Conservation (phyloP, 2,329 filamentous ascomycete genomes). For the Fusarium foetens region DNA sequence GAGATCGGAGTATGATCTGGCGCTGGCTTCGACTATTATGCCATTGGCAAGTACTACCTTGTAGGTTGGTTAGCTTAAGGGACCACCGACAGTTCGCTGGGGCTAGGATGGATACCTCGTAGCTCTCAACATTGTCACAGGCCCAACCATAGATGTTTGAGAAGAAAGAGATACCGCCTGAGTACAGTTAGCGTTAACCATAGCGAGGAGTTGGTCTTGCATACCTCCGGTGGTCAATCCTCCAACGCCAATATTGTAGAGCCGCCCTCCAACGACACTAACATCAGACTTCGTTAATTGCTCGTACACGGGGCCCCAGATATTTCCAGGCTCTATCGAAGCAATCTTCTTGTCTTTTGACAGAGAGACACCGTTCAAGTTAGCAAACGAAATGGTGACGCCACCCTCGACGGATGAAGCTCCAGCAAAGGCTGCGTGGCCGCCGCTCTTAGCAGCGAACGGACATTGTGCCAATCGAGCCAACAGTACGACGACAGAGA, state of each 20-base stretch:
- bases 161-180: slow-evolving; percentile 56
- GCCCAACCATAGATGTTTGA: slow-evolving; percentile 53
- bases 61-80: neutral
- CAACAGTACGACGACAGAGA: slow-evolving; percentile 14
- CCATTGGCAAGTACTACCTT: slow-evolving; percentile 27
- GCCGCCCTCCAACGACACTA: slow-evolving; percentile 53
- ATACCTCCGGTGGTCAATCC: slow-evolving; percentile 53
- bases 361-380: slow-evolving; percentile 48
- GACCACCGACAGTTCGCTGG: no score
- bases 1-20: slow-evolving; percentile 50
- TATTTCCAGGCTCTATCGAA: slow-evolving; percentile 51
- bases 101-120: no score
- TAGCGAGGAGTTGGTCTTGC: no score
- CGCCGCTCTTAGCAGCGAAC: slow-evolving; percentile 56
- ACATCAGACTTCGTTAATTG: slow-evolving; percentile 47
- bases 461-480: slow-evolving; percentile 24
- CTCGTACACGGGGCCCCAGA: slow-evolving; percentile 54
- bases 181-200: no score
- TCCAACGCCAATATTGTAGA: slow-evolving; percentile 53
- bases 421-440: slow-evolving; percentile 55
- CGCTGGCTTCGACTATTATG: slow-evolving; percentile 4
- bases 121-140: slow-evolving; percentile 53
- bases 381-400: slow-evolving; percentile 51
- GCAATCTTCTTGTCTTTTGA: slow-evolving; percentile 46
- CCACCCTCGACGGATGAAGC: slow-evolving; percentile 51